phyloP scores from a whole-genome alignment of 148 eudicot species.

The Limonium bicolor region DNA sequence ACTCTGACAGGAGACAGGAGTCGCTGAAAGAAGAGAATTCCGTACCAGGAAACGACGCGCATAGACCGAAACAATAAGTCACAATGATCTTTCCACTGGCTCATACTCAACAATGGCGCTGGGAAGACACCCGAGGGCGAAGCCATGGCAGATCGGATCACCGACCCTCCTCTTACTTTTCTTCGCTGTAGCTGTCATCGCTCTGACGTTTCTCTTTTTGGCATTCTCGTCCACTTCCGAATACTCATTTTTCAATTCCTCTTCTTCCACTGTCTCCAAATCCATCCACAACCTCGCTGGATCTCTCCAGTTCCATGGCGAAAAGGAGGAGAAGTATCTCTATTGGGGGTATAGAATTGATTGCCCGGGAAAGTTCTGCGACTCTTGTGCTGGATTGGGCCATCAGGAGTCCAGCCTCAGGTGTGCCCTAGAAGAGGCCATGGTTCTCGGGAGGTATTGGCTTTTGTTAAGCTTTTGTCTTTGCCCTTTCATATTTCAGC shows the following conservation, averaged over 20 bases:
- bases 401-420: constrained; percentile 97
- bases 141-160: constrained; percentile 32
- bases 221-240: constrained; percentile 27
- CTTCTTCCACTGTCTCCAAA: constrained; percentile 10
- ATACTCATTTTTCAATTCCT: constrained; percentile 12
- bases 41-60: too few relatives aligned
- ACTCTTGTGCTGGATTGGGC: constrained; percentile 77
- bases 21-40: too few relatives aligned
- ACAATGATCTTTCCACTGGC: too few relatives aligned
- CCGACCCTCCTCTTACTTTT: constrained; percentile 28
- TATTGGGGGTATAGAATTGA: constrained; percentile 84
- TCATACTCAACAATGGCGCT: constrained; percentile 53
- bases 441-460: constrained; percentile 61
- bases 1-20: too few relatives aligned
- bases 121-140: constrained; percentile 25
- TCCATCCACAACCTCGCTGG: constrained; percentile 5
- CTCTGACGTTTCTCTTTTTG: constrained; percentile 36
- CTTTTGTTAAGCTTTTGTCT: too few relatives aligned
- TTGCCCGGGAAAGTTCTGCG: constrained; percentile 90
- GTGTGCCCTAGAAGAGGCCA: constrained; percentile 92
- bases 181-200: constrained; percentile 28
- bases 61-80: too few relatives aligned
- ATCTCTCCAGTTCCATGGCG: neutral
- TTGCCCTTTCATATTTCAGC: neutral
- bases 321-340: constrained; percentile 31